Conservation (phyloP, 352 stramenopile species). For the Stramenopiles sp. region DNA sequence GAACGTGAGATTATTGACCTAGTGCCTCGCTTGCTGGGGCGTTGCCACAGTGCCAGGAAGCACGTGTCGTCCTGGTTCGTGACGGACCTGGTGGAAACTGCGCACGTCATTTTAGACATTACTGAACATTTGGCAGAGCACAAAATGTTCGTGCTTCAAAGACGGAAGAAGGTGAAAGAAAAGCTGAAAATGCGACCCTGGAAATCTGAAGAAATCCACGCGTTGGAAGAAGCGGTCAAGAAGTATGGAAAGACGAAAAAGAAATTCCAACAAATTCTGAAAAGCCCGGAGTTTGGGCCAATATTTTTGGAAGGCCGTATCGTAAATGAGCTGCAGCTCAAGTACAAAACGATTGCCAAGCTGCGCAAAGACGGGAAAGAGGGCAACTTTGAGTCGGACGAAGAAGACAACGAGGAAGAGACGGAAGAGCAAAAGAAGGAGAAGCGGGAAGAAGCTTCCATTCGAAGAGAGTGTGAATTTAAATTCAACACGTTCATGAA, state of each 20-base stretch:
- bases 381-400: constrained; percentile 28
- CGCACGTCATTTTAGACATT: constrained; percentile 3
- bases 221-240: background rate
- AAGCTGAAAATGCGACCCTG: background rate
- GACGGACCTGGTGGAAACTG: background rate
- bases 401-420: constrained; percentile 48
- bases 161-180: background rate
- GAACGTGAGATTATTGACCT: constrained; percentile 5
- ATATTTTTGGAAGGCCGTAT: background rate
- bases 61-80: background rate
- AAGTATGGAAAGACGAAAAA: background rate
- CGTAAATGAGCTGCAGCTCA: background rate
- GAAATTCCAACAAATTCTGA: background rate
- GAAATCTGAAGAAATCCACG: background rate
- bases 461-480: constrained; percentile 53
- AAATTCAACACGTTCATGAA: constrained; percentile 48
- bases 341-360: constrained; percentile 32
- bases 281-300: background rate
- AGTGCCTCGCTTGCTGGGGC: background rate
- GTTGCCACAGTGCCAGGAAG: background rate
- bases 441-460: constrained; percentile 43
- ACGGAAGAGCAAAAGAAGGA: constrained; percentile 39
- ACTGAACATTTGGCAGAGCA: constrained; percentile 6
- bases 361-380: constrained; percentile 21
- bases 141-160: constrained; percentile 2